Percentiles rank a stretch among this genome's conserved stretches.
These are phyloP conservation scores for Xylaria sp. DNA, from an alignment of 2,329 filamentous ascomycete genomes.

Conservation along the genomic window DNA sequence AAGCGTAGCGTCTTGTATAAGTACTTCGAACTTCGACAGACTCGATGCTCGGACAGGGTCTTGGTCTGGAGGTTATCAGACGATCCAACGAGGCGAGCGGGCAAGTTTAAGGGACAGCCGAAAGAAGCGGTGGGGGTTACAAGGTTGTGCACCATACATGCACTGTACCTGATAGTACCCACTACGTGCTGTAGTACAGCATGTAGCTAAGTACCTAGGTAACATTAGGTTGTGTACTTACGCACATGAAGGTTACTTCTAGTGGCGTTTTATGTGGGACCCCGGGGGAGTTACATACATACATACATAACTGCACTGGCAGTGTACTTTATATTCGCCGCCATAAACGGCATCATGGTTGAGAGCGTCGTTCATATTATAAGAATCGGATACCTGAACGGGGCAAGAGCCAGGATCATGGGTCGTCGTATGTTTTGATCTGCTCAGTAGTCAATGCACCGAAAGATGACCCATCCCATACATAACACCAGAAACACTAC, in stretches of 20 bases:
- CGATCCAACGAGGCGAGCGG: neutral
- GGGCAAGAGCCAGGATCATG: neutral
- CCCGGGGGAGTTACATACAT: no score
- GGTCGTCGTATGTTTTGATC: neutral
- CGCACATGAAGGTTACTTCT: no score
- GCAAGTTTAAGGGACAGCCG: neutral
- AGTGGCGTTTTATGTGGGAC: no score
- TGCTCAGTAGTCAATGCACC: no score
- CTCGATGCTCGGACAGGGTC: neutral
- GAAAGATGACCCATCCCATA: no score
- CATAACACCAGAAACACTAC: no score
- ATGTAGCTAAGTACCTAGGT: neutral
- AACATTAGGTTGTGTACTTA: no score
- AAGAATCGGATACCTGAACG: neutral
- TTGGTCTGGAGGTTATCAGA: slow-evolving; percentile 9
- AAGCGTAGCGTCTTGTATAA: neutral
- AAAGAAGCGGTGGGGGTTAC: slow-evolving; percentile 28
- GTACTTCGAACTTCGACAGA: no score
- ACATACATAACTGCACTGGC: no score
- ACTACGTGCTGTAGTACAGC: neutral
- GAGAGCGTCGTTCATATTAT: neutral
- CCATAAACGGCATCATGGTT: no score
- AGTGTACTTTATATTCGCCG: no score
- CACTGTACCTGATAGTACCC: neutral
- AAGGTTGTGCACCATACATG: neutral